These are phyloP conservation scores for Beauveria medogensis DNA, from an alignment of 2,329 filamentous ascomycete species.

Conservation along the genomic window DNA sequence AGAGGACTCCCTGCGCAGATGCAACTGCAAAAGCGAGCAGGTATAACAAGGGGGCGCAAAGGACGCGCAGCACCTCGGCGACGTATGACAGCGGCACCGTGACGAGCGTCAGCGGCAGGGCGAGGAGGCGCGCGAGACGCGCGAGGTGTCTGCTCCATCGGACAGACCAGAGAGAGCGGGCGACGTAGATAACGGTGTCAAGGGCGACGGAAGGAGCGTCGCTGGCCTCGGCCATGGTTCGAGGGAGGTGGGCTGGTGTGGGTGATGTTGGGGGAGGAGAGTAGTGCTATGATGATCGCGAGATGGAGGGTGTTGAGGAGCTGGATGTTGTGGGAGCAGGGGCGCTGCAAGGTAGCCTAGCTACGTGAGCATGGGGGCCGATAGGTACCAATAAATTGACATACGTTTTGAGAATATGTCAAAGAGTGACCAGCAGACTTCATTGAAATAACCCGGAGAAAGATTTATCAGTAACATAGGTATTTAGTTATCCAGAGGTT, in stretches of 20 bases:
- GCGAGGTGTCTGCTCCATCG: slow-evolving; percentile 21
- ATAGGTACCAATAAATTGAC: too few relatives aligned
- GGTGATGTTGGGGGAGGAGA: neutral
- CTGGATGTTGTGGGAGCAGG: neutral
- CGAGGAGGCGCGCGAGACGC: slow-evolving; percentile 17
- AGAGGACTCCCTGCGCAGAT: slow-evolving; percentile 17
- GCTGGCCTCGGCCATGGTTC: slow-evolving; percentile 9
- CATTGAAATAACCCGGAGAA: too few relatives aligned
- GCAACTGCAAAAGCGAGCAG: slow-evolving; percentile 22
- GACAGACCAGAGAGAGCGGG: slow-evolving; percentile 15
- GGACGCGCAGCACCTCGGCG: slow-evolving; percentile 19
- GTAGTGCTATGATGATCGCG: neutral
- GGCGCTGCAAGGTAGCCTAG: neutral
- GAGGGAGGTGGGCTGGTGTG: neutral
- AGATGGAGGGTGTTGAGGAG: neutral
- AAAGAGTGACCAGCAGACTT: too few relatives aligned
- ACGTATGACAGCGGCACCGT: slow-evolving; percentile 24
- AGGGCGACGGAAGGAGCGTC: slow-evolving; percentile 21
- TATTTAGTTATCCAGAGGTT: too few relatives aligned
- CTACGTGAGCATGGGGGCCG: too few relatives aligned
- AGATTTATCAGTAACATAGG: too few relatives aligned
- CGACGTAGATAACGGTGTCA: slow-evolving; percentile 17
- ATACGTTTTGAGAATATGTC: too few relatives aligned
- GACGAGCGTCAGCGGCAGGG: slow-evolving; percentile 24
- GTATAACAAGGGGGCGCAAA: slow-evolving; percentile 31